phyloP scores from a whole-genome alignment of 176 grass and related monocot species.

The Eleusine indica region DNA sequence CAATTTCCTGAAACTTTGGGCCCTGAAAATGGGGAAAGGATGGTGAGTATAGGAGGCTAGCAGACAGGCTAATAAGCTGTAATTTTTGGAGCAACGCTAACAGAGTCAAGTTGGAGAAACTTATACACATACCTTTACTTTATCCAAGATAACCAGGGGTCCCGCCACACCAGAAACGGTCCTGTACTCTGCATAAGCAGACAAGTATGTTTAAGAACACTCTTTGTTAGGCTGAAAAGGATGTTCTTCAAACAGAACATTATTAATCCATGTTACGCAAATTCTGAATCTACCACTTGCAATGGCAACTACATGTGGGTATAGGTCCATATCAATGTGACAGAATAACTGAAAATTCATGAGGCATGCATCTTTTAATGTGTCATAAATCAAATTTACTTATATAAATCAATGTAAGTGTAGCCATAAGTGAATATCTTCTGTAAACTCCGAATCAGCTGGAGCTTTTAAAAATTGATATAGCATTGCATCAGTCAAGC shows the following conservation, averaged over 20 bases:
- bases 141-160: conserved; percentile 97
- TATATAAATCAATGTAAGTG: neutral
- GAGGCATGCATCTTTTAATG: neutral
- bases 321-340: neutral
- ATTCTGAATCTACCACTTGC: neutral
- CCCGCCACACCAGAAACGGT: conserved; percentile 97
- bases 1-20: conserved; percentile 98
- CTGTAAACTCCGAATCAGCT: neutral
- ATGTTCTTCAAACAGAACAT: neutral
- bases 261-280: neutral
- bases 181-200: conserved; percentile 81
- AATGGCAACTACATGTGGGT: neutral
- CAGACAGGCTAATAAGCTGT: neutral
- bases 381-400: neutral
- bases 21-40: conserved; percentile 62
- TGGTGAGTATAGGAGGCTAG: neutral
- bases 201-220: neutral
- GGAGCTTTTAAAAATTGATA: neutral
- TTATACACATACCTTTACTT: conserved; percentile 77
- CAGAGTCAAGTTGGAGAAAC: conserved; percentile 26
- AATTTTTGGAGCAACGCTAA: conserved; percentile 12
- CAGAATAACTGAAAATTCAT: neutral
- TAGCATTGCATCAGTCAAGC: neutral
- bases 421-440: neutral
- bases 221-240: conserved; percentile 6